A percentile compares a stretch with the other conserved stretches of the same genome.
These are phyloP conservation scores for Penicillium fuscoglaucum DNA, from an alignment of 2,329 filamentous ascomycete genomes.

Conservation along the genomic window DNA sequence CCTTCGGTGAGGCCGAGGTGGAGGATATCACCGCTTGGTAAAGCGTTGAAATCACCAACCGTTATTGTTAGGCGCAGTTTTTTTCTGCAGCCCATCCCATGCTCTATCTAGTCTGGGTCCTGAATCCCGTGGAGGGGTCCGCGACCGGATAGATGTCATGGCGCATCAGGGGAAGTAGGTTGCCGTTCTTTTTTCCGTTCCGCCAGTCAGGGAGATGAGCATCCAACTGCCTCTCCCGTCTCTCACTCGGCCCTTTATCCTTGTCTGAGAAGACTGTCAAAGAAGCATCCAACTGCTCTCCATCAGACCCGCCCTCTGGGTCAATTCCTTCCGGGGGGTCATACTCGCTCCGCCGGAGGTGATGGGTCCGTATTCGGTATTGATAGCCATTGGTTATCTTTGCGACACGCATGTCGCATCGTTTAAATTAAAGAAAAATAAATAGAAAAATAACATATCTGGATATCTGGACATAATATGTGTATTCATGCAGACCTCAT, in stretches of 20 bases:
- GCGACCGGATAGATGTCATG: slow-evolving; percentile 19
- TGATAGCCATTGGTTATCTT: slow-evolving; percentile 9
- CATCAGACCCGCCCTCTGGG: slow-evolving; percentile 36
- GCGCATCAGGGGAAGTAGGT: slow-evolving; percentile 34
- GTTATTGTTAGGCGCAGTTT: slow-evolving; percentile 31
- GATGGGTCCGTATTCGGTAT: slow-evolving; percentile 26
- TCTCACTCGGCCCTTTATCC: slow-evolving; percentile 24
- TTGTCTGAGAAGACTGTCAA: slow-evolving; percentile 38
- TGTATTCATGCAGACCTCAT: neutral
- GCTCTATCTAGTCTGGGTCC: slow-evolving; percentile 20
- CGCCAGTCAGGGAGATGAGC: slow-evolving; percentile 44
- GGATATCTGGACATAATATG: too few species aligned
- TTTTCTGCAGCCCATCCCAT: slow-evolving; percentile 24
- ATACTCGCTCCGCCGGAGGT: slow-evolving; percentile 17
- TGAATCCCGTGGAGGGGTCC: neutral
- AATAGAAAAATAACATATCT: neutral
- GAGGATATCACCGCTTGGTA: slow-evolving; percentile 96
- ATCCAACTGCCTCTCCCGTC: slow-evolving; percentile 44
- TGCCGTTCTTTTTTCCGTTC: slow-evolving; percentile 37
- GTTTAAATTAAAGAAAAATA: slow-evolving; percentile 1
- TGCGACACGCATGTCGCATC: slow-evolving; percentile 12
- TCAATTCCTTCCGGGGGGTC: slow-evolving; percentile 14
- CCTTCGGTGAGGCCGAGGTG: slow-evolving; percentile 92
- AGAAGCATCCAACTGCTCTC: slow-evolving; percentile 49
- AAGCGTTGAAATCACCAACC: slow-evolving; percentile 15